Conservation (phyloP, 768 basidiomycete genomes). For the Clitopilus hobsonii region DNA sequence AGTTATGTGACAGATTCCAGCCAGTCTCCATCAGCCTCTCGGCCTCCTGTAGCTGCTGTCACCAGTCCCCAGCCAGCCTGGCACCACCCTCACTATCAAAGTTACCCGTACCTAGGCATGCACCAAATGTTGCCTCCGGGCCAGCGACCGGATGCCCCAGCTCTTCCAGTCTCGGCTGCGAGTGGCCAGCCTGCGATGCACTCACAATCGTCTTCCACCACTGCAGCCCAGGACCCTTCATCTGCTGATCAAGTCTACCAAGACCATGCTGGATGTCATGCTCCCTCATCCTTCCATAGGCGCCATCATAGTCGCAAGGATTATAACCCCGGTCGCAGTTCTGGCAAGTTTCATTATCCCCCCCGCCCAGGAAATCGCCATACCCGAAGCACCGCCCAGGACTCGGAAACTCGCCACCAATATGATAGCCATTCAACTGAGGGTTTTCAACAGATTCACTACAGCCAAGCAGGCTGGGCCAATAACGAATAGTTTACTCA, state of each 20-base stretch:
- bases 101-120: conserved; percentile 22
- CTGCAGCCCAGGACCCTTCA: no score
- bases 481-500: no score
- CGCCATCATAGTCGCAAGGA: conserved; percentile 22
- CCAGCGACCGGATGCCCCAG: conserved; percentile 9
- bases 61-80: conserved; percentile 24
- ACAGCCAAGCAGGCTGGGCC: no score
- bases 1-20: conserved; percentile 57
- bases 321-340: conserved; percentile 15
- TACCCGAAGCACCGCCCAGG: conserved; percentile 12
- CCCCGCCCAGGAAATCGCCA: conserved; percentile 20
- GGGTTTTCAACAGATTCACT: background rate
- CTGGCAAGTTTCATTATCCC: conserved; percentile 15
- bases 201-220: no score
- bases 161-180: no score
- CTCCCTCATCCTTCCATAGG: conserved; percentile 13
- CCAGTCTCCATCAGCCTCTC: conserved; percentile 9
- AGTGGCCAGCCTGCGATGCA: no score
- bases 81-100: conserved; percentile 21
- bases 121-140: conserved; percentile 17
- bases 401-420: background rate
- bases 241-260: no score
- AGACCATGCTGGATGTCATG: background rate
- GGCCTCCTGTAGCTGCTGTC: conserved; percentile 18
- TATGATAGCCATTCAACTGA: background rate